phyloP scores from a whole-genome alignment of 768 basidiomycete species.

The Tubosaeta sp. region DNA sequence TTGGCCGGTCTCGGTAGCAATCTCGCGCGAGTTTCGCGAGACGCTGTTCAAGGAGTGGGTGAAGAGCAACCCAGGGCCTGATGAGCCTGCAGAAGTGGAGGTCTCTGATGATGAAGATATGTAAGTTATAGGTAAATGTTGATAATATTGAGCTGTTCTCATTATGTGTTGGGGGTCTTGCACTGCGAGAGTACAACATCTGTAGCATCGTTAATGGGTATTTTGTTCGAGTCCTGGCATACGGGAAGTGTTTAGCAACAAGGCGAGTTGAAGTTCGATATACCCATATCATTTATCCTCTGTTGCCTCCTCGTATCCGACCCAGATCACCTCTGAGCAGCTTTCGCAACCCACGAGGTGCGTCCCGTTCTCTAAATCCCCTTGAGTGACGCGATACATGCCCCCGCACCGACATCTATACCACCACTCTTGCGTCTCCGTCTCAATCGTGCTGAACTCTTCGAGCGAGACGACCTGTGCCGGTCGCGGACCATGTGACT shows the following conservation, averaged over 20 bases:
- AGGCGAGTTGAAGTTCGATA: background rate
- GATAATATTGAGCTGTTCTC: background rate
- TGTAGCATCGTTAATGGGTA: background rate
- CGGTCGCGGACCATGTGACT: conserved; percentile 50
- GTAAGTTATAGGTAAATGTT: conserved; percentile 16
- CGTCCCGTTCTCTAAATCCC: conserved; percentile 61
- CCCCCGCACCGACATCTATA: conserved; percentile 76
- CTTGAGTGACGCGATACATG: conserved; percentile 50
- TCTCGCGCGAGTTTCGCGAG: conserved; percentile 58
- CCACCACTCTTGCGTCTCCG: conserved; percentile 37
- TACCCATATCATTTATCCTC: conserved; percentile 11
- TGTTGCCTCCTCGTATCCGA: conserved; percentile 63
- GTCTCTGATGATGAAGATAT: conserved; percentile 24
- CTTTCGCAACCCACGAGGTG: conserved; percentile 70
- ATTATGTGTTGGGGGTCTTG: background rate
- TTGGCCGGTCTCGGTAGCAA: conserved; percentile 55
- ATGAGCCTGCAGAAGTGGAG: conserved; percentile 29
- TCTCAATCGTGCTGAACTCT: conserved; percentile 44
- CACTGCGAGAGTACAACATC: background rate
- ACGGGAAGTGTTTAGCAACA: background rate
- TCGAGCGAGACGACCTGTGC: conserved; percentile 77
- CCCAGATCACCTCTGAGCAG: conserved; percentile 83
- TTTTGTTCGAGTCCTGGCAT: background rate
- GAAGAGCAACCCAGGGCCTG: conserved; percentile 19
- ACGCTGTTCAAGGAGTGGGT: conserved; percentile 52